Conservation (phyloP, 2,329 filamentous ascomycete genomes). For the Sporothrix luriei region DNA sequence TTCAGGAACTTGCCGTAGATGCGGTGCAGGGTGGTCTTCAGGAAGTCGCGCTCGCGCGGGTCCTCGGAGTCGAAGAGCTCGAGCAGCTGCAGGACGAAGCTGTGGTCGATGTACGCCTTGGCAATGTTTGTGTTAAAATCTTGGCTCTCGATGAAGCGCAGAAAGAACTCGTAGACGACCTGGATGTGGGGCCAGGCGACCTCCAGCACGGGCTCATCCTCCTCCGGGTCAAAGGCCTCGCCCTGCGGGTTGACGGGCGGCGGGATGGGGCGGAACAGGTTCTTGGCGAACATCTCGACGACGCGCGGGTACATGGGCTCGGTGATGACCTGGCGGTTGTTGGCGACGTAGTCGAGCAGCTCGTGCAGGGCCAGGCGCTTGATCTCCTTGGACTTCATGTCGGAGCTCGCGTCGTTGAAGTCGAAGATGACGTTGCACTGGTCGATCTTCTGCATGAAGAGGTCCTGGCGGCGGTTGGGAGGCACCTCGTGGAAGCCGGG, state of each 20-base stretch:
- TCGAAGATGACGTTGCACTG: constrained; percentile 99
- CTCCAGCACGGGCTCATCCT: constrained; percentile 96
- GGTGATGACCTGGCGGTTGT: constrained; percentile 97
- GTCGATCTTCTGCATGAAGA: constrained; percentile 99
- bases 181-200: constrained; percentile 99
- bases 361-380: constrained; percentile 95
- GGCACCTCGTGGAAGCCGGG: constrained; percentile 97
- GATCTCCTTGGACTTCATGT: constrained; percentile 99
- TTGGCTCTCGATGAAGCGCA: constrained; percentile 97
- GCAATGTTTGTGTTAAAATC: constrained; percentile 99
- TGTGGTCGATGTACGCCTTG: constrained; percentile 97
- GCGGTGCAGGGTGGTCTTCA: constrained; percentile 95
- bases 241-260: constrained; percentile 97
- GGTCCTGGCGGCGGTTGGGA: constrained; percentile 88
- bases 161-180: constrained; percentile 98
- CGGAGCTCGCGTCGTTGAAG: constrained; percentile 95
- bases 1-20: constrained; percentile 99
- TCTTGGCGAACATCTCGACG: constrained; percentile 99
- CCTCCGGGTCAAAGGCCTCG: constrained; percentile 96
- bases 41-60: constrained; percentile 90
- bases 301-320: constrained; percentile 99
- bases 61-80: constrained; percentile 99
- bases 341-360: constrained; percentile 95
- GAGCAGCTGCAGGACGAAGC: constrained; percentile 94
- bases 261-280: constrained; percentile 93